Percentiles rank a stretch among this genome's conserved stretches.
Evolutionary conservation across 805 yeast genomes (phyloP).

Genomic region (Myxozyma neglecta): DNA sequence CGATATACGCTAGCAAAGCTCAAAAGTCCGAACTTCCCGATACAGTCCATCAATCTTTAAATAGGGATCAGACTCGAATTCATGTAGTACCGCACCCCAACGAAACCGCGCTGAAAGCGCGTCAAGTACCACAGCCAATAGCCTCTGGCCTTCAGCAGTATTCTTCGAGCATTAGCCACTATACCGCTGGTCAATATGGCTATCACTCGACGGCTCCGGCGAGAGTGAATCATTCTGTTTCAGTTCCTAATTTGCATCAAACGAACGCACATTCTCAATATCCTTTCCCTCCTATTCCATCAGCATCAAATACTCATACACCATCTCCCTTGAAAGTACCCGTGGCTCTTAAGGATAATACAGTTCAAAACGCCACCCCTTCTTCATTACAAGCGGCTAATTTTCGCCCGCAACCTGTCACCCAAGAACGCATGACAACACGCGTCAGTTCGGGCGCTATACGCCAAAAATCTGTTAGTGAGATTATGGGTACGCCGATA

Average conservation of each 20-base stretch:
- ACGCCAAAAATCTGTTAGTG: conserved; percentile 32
- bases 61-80: neutral
- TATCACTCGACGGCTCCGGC: neutral
- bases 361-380: neutral
- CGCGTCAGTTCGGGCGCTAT: conserved; percentile 34
- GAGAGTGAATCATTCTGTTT: neutral
- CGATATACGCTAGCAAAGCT: conserved; percentile 11
- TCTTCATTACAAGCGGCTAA: conserved; percentile 30
- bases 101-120: neutral
- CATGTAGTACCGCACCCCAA: neutral
- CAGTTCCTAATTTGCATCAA: neutral
- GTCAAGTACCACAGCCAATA: neutral
- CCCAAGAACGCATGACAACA: conserved; percentile 38
- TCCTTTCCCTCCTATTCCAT: neutral
- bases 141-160: neutral
- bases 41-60: neutral
- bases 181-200: conserved; percentile 5
- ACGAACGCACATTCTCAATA: neutral
- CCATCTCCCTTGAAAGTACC: neutral
- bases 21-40: conserved; percentile 6
- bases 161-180: neutral
- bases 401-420: conserved; percentile 36
- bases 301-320: neutral
- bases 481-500: conserved; percentile 30
- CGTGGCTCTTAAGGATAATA: neutral